Conservation (phyloP, 129 eudicot genomes). For the Artemisia tridentata region DNA sequence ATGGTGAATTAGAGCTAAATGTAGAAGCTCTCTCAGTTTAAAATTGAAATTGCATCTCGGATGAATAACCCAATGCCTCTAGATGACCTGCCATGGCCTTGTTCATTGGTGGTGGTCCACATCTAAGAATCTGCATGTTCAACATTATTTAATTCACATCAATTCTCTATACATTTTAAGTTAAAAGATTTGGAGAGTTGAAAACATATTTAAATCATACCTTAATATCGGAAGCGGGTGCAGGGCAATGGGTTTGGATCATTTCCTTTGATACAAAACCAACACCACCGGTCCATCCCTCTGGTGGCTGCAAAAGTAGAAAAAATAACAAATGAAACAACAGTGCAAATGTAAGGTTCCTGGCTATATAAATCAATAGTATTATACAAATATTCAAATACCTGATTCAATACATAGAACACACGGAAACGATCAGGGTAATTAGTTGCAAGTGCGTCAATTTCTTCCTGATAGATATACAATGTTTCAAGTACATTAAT, state of each 20-base stretch:
- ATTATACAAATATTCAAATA: conserved; percentile 10
- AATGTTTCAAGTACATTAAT: background rate
- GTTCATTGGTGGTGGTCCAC: conserved; percentile 99
- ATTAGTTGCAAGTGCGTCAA: conserved; percentile 56
- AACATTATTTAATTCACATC: background rate
- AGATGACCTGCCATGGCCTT: conserved; percentile 99
- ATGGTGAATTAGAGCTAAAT: conserved; percentile 13
- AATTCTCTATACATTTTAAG: background rate
- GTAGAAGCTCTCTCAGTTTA: conserved; percentile 28
- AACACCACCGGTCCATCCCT: conserved; percentile 82
- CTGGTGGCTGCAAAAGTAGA: conserved; percentile 68
- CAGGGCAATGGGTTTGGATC: conserved; percentile 83
- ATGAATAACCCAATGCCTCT: conserved; percentile 73
- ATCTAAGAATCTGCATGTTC: conserved; percentile 68
- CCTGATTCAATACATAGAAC: conserved; percentile 91
- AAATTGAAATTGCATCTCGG: conserved; percentile 97
- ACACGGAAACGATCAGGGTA: conserved; percentile 63
- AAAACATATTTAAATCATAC: conserved; percentile 29
- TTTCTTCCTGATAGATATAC: conserved; percentile 55
- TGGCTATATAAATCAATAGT: background rate
- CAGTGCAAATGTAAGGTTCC: background rate
- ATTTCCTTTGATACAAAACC: conserved; percentile 91
- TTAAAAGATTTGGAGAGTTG: background rate
- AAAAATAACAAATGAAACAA: background rate
- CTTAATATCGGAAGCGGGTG: conserved; percentile 77